Evolutionary conservation across 768 basidiomycete species (phyloP).

Genomic region (Russula earlei): DNA sequence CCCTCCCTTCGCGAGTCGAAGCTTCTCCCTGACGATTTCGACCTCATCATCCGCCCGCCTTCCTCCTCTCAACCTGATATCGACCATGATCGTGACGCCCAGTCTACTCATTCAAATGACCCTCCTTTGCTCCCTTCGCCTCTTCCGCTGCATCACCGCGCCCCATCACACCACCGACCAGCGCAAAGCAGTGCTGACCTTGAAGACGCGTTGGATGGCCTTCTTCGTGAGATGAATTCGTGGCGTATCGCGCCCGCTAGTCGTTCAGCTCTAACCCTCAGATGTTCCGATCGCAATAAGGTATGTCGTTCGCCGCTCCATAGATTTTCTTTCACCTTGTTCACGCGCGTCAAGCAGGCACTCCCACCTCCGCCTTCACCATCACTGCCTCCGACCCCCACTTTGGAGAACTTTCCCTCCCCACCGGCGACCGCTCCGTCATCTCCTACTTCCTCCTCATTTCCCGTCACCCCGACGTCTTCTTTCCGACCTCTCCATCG

Average conservation of each 20-base stretch:
- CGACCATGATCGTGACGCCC: not conserved
- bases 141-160: not conserved
- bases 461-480: constrained; percentile 14
- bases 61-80: not conserved
- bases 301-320: not conserved
- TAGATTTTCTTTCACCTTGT: not conserved
- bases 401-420: constrained; percentile 11
- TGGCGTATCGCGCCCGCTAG: constrained; percentile 11
- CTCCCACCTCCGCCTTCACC: constrained; percentile 17
- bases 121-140: constrained; percentile 28
- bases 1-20: constrained; percentile 20
- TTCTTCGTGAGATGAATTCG: constrained; percentile 29
- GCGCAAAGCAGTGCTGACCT: constrained; percentile 25
- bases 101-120: constrained; percentile 26
- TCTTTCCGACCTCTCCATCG: constrained; percentile 15
- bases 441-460: constrained; percentile 14
- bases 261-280: not conserved
- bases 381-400: constrained; percentile 5
- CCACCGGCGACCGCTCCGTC: constrained; percentile 11
- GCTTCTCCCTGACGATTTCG: constrained; percentile 17
- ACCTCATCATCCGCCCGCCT: not conserved
- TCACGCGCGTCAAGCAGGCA: not conserved
- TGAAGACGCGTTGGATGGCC: constrained; percentile 29
- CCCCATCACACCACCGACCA: not conserved
- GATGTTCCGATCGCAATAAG: constrained; percentile 18